Conservation (phyloP, 257 asterid species). For the Handroanthus guayacan region DNA sequence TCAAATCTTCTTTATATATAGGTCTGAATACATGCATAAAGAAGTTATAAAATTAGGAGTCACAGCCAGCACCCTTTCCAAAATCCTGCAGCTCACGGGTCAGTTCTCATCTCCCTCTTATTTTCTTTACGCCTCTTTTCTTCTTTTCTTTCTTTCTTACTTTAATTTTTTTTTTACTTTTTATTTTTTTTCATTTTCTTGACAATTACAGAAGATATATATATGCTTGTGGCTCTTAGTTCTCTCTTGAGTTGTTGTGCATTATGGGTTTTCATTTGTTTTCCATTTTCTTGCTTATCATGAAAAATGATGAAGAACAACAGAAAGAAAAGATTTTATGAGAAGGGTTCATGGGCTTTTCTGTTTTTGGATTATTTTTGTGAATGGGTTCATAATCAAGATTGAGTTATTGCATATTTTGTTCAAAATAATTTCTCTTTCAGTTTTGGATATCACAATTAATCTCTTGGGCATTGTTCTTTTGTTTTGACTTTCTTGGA, state of each 20-base stretch:
- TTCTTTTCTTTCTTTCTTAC: background rate
- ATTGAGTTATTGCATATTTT: background rate
- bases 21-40: slow-evolving; percentile 16
- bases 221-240: background rate
- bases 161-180: background rate
- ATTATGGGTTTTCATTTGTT: slow-evolving; percentile 32
- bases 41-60: slow-evolving; percentile 5
- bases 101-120: background rate
- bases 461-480: background rate
- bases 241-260: slow-evolving; percentile 22
- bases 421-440: background rate
- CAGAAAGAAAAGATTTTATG: background rate
- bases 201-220: background rate
- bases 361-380: slow-evolving; percentile 1
- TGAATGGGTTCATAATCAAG: slow-evolving; percentile 16
- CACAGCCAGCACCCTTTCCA: slow-evolving; percentile 4
- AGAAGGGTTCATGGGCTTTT: slow-evolving; percentile 5
- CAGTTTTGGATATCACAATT: too few species aligned
- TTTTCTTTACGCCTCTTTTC: too few species aligned
- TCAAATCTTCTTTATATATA: background rate
- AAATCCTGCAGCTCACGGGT: slow-evolving; percentile 26
- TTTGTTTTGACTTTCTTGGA: background rate
- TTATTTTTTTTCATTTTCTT: background rate
- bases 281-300: background rate
- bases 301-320: slow-evolving; percentile 18